phyloP scores from a whole-genome alignment of 1,139 yeast genomes.

The Saccharomycopsis phalli region DNA sequence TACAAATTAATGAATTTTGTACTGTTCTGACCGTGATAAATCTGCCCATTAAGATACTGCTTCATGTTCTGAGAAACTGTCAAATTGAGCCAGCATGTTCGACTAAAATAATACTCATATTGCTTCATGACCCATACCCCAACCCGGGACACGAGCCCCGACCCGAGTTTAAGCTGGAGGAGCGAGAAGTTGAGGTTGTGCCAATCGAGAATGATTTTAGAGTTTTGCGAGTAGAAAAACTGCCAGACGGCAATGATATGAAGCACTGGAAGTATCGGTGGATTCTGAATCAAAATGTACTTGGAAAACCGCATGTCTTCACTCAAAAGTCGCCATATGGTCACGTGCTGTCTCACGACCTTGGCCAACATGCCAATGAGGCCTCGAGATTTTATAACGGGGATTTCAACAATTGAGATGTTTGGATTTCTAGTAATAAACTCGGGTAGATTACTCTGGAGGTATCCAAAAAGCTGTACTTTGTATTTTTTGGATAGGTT shows the following conservation, averaged over 20 bases:
- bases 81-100: constrained; percentile 57
- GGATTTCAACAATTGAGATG: constrained; percentile 41
- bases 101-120: constrained; percentile 54
- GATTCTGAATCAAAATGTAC: constrained; percentile 78
- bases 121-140: constrained; percentile 48
- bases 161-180: constrained; percentile 52
- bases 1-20: constrained; percentile 42
- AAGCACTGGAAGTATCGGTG: constrained; percentile 84
- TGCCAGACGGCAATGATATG: constrained; percentile 52
- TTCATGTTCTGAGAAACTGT: constrained; percentile 80
- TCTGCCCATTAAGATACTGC: constrained; percentile 43
- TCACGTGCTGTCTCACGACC: constrained; percentile 45
- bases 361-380: constrained; percentile 32
- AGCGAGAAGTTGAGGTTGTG: constrained; percentile 89
- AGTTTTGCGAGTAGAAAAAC: constrained; percentile 44
- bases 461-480: constrained; percentile 82
- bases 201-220: constrained; percentile 82
- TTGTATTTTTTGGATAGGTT: constrained; percentile 68
- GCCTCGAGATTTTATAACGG: constrained; percentile 12
- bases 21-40: constrained; percentile 32
- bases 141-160: neutral
- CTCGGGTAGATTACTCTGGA: constrained; percentile 48
- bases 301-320: constrained; percentile 37
- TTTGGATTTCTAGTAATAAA: constrained; percentile 32
- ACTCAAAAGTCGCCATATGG: constrained; percentile 38